These are phyloP conservation scores for Penicillium sp. DNA, from an alignment of 2,329 filamentous ascomycete genomes.

Conservation along the genomic window DNA sequence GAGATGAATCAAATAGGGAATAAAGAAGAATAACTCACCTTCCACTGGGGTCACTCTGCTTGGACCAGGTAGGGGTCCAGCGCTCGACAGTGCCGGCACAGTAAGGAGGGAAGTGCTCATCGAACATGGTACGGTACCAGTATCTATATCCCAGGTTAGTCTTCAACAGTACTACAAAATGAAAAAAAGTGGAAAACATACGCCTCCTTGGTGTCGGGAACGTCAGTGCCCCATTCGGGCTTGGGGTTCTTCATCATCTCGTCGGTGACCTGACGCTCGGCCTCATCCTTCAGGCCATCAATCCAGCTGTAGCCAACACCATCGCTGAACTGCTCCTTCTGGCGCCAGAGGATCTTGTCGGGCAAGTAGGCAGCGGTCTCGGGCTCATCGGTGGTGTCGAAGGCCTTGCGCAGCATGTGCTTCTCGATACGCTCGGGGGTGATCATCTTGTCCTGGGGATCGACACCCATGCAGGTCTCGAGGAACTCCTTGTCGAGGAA, in stretches of 20 bases:
- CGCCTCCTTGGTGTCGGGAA: constrained; percentile 96
- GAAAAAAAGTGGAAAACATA: constrained; percentile 49
- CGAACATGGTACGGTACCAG: constrained; percentile 98
- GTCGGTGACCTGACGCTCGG: constrained; percentile 84
- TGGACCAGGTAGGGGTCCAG: constrained; percentile 97
- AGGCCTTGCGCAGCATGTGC: constrained; percentile 96
- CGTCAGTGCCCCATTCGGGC: constrained; percentile 88
- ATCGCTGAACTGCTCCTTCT: constrained; percentile 99
- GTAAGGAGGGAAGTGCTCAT: constrained; percentile 92
- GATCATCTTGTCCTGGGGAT: constrained; percentile 95
- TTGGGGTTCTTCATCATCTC: constrained; percentile 99
- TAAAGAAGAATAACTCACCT: constrained; percentile 55
- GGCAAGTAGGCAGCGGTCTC: constrained; percentile 83
- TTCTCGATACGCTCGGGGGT: constrained; percentile 88
- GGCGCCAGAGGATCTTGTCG: constrained; percentile 91
- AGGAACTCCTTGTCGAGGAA: constrained; percentile 99
- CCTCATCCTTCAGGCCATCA: constrained; percentile 92
- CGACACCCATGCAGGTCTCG: constrained; percentile 87
- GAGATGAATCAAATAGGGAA: background rate
- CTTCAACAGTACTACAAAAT: background rate
- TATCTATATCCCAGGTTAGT: constrained; percentile 55
- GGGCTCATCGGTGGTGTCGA: constrained; percentile 88
- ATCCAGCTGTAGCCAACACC: constrained; percentile 99
- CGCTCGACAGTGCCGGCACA: constrained; percentile 92
- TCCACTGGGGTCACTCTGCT: constrained; percentile 93